phyloP scores from a whole-genome alignment of 2,329 filamentous ascomycete species.

The Albifimbria verrucaria region DNA sequence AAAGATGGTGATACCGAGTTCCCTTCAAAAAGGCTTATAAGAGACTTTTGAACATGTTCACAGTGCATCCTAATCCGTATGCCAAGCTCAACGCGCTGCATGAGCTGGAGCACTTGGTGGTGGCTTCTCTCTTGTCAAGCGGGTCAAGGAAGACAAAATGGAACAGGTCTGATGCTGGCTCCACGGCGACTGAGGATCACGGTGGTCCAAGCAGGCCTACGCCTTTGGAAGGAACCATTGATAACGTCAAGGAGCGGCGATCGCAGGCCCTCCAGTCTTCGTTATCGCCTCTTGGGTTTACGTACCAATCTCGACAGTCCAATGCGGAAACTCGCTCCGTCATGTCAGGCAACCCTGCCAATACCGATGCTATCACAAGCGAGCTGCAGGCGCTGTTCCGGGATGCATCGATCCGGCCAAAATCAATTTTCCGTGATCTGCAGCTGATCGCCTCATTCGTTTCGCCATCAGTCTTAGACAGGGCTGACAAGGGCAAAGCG shows the following conservation, averaged over 20 bases:
- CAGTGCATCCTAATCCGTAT: slow-evolving; percentile 83
- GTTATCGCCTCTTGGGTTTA: slow-evolving; percentile 25
- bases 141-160: slow-evolving; percentile 30
- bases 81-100: slow-evolving; percentile 79
- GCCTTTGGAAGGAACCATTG: slow-evolving; percentile 63
- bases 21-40: slow-evolving; percentile 76
- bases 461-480: slow-evolving; percentile 56
- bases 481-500: slow-evolving; percentile 66
- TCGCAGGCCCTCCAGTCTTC: slow-evolving; percentile 44
- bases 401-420: slow-evolving; percentile 67
- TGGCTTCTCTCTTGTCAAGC: slow-evolving; percentile 59
- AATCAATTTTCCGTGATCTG: slow-evolving; percentile 76
- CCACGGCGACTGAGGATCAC: slow-evolving; percentile 30
- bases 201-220: slow-evolving; percentile 33
- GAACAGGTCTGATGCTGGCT: slow-evolving; percentile 33
- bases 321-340: slow-evolving; percentile 46
- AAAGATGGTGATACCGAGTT: slow-evolving; percentile 52
- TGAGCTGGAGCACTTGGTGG: slow-evolving; percentile 78
- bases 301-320: slow-evolving; percentile 35
- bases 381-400: slow-evolving; percentile 66
- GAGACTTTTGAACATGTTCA: slow-evolving; percentile 79
- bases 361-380: slow-evolving; percentile 62
- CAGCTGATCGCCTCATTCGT: slow-evolving; percentile 71
- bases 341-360: slow-evolving; percentile 46
- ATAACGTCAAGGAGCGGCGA: slow-evolving; percentile 66